These are phyloP conservation scores for Aspergillus nidulans DNA, from an alignment of 495 filamentous ascomycete species.

Conservation along the genomic window DNA sequence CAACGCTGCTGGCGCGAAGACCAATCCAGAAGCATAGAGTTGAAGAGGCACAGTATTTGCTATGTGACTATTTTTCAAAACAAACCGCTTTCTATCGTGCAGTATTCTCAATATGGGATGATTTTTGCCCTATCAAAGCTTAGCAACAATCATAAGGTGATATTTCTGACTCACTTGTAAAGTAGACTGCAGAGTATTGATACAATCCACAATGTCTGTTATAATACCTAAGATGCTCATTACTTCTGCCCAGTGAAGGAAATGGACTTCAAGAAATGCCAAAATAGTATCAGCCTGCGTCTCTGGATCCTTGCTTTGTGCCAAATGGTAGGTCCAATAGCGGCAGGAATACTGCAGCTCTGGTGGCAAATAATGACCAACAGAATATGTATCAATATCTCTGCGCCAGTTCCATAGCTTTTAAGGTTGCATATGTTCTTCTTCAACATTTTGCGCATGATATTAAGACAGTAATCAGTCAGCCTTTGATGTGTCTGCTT, in stretches of 20 bases:
- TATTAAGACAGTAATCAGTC: conserved; percentile 20
- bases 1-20: conserved; percentile 30
- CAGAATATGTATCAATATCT: conserved; percentile 18
- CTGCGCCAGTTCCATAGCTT: conserved; percentile 17
- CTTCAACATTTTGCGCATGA: conserved; percentile 26
- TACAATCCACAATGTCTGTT: conserved; percentile 20
- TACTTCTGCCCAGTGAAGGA: conserved; percentile 46
- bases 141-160: neutral
- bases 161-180: conserved; percentile 5
- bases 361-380: conserved; percentile 22
- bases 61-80: conserved; percentile 19
- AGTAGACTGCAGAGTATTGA: neutral
- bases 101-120: conserved; percentile 10
- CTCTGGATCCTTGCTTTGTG: conserved; percentile 23
- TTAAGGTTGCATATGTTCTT: conserved; percentile 37
- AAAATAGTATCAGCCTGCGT: conserved; percentile 16
- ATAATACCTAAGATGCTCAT: conserved; percentile 35
- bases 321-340: conserved; percentile 41
- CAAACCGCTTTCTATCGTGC: neutral
- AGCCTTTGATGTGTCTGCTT: neutral
- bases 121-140: conserved; percentile 30
- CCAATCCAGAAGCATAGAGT: conserved; percentile 23
- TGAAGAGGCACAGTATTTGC: conserved; percentile 29
- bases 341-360: conserved; percentile 39
- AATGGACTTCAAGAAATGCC: conserved; percentile 38